Base-by-base conservation (phyloP, 225 moss, liverwort and hornwort species). In the Physcomitrellopsis africana region DNA sequence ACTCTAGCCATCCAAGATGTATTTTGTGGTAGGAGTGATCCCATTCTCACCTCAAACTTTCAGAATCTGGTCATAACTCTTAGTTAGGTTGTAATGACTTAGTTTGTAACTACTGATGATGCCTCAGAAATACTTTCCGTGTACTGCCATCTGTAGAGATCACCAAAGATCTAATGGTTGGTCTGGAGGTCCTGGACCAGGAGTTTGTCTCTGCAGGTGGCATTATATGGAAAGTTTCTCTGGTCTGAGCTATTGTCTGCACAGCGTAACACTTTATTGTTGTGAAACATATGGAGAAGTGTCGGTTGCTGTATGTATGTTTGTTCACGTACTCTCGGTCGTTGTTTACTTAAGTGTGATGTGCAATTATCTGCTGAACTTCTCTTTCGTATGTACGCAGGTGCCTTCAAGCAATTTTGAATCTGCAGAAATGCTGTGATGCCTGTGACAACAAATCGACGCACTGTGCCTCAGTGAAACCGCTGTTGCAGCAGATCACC, bases 381-480 rank as follows among this genome's bases (percentile, higher is more conserved):
- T 0, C 70, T 46, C 43, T 47, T 14, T 71, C 15, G 48, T 26
- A 11, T 60, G 55, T 64, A 42, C 77, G 72, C 80, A 88, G 88
- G 85, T 88, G 88, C 67, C 80, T 82, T 68, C 82, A 81, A 72
- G 80, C 82, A 69, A 88, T 88, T 47, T 57, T 85, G 59, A 88
- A 78, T 66, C 73, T 88, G 76, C 80, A 85, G 78, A 88, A 88
- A 76, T 88, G 88, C 63, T 88, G 88, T 41, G 80, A 88, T 29
- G 11, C 26, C 10, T 85, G 82, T 67, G 82, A 81, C 18, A 85
- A 85, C 68, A 85, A 88, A 72, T 88, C 88, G 18, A 65, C 85
- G 1, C 88, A 88, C 46, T 88, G 88, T 73, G 88, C 88, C 76
- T 88, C 88, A 43, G 82, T 88, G 82, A 87, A 84, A 80, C 84